Evolutionary conservation across 495 filamentous ascomycete genomes (phyloP).

Genomic region (Collariella sp.): DNA sequence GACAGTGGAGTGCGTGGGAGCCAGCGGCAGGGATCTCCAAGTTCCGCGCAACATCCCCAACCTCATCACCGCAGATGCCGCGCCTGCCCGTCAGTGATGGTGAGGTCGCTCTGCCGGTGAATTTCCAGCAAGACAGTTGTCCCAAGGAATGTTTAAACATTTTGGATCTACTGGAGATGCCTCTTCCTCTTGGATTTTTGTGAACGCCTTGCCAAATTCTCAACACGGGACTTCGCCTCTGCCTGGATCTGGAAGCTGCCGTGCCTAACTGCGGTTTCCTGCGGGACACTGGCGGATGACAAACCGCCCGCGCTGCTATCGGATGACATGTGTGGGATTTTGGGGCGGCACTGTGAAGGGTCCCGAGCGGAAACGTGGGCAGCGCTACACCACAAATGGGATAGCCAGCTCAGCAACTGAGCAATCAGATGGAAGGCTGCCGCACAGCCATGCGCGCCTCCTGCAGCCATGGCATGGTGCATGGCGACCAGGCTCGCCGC

Average conservation of each 20-base stretch:
- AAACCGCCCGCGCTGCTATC: not conserved
- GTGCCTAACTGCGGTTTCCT: not conserved
- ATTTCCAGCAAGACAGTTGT: not conserved
- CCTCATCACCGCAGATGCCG: not conserved
- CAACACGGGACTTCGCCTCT: not conserved
- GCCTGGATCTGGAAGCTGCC: not conserved
- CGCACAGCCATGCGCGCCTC: conserved; percentile 15
- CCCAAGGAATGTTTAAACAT: too few species aligned
- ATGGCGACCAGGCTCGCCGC: conserved; percentile 11
- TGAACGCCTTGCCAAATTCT: too few species aligned
- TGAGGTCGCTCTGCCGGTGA: not conserved
- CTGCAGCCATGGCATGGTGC: conserved; percentile 8
- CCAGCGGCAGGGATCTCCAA: not conserved
- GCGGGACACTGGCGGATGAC: not conserved
- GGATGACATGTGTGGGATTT: conserved; percentile 14
- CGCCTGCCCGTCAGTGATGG: not conserved
- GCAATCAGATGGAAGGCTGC: conserved; percentile 24
- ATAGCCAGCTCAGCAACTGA: conserved; percentile 17
- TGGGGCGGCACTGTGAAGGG: conserved; percentile 17
- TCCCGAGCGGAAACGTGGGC: conserved; percentile 13
- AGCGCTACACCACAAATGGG: conserved; percentile 12
- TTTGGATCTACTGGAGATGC: too few species aligned
- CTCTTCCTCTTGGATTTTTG: too few species aligned
- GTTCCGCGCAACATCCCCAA: not conserved
- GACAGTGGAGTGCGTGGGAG: not conserved